A percentile compares a stretch with the other conserved stretches of the same genome.
phyloP scores from a whole-genome alignment of 345 rosid genomes.

The Gossypium turneri region DNA sequence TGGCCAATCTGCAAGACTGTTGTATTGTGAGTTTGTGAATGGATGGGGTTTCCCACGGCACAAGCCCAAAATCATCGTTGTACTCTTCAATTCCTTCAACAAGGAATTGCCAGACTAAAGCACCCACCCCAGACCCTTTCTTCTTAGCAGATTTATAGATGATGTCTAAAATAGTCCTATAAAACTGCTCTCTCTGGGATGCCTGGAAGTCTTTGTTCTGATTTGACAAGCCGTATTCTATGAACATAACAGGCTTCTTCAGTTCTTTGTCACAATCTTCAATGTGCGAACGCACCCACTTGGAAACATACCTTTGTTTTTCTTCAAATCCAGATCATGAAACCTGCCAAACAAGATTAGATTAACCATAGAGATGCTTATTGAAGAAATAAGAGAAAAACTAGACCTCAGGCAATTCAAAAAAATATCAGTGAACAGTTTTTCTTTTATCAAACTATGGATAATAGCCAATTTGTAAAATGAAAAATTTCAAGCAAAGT shows the following conservation, averaged over 20 bases:
- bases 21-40: conserved; percentile 49
- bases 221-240: conserved; percentile 77
- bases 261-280: conserved; percentile 77
- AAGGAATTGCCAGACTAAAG: conserved; percentile 77
- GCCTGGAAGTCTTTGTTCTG: conserved; percentile 62
- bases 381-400: neutral
- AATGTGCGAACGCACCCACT: conserved; percentile 84
- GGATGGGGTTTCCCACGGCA: conserved; percentile 69
- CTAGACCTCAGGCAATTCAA: neutral
- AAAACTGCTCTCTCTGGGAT: conserved; percentile 52
- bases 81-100: conserved; percentile 81
- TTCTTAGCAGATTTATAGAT: conserved; percentile 63
- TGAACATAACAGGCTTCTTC: conserved; percentile 75
- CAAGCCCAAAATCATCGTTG: conserved; percentile 74
- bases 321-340: conserved; percentile 61
- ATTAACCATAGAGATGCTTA: neutral
- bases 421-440: neutral
- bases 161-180: conserved; percentile 48
- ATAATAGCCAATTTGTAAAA: neutral
- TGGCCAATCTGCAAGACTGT: conserved; percentile 72
- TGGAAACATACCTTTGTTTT: conserved; percentile 49
- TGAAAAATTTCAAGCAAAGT: neutral
- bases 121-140: conserved; percentile 73
- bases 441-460: neutral
- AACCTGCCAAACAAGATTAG: conserved; percentile 41